These are phyloP conservation scores for Casuarina glauca DNA, from an alignment of 306 rosid species.

Conservation along the genomic window DNA sequence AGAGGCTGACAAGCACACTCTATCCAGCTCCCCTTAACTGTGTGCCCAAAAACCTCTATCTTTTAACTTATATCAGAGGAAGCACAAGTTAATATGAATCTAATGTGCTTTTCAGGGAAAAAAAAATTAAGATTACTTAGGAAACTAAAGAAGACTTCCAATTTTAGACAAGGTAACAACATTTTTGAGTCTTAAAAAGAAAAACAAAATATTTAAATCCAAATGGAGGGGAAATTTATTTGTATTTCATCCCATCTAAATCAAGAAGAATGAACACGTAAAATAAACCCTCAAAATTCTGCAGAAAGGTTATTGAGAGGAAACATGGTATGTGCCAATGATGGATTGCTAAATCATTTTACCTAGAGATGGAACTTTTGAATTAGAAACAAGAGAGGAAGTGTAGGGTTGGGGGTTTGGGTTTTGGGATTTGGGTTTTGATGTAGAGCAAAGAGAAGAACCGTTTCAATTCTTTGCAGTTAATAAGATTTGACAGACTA, in stretches of 20 bases:
- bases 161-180: background rate
- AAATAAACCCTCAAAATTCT: background rate
- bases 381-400: too few relatives aligned
- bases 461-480: too few relatives aligned
- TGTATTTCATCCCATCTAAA: background rate
- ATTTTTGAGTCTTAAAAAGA: background rate
- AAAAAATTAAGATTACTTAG: background rate
- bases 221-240: background rate
- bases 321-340: background rate
- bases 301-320: background rate
- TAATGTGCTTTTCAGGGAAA: background rate
- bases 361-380: background rate
- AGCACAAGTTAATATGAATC: background rate
- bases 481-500: too few relatives aligned
- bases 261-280: background rate
- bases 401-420: too few relatives aligned
- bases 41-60: background rate
- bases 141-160: background rate
- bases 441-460: too few relatives aligned
- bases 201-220: background rate
- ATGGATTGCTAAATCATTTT: background rate
- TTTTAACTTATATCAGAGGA: background rate
- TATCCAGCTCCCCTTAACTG: too few relatives aligned
- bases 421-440: too few relatives aligned
- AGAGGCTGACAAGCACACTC: too few relatives aligned